These are phyloP conservation scores for Stenocarpella maydis DNA, from an alignment of 2,329 filamentous ascomycete genomes.

Conservation along the genomic window DNA sequence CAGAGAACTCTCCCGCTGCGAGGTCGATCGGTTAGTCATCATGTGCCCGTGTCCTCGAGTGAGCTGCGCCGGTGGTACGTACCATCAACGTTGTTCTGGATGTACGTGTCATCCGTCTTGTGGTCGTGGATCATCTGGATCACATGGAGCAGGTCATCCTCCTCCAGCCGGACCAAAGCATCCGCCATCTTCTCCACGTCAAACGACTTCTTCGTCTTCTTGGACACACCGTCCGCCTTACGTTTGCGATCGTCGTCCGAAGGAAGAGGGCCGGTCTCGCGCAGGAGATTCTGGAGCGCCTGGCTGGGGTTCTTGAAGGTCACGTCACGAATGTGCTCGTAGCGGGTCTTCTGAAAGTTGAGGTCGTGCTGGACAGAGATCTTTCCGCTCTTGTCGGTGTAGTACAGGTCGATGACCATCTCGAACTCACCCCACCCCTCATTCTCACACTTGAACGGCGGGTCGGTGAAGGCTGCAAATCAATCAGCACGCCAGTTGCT, in stretches of 20 bases:
- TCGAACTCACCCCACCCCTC: constrained; percentile 99
- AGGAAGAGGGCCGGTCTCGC: constrained; percentile 86
- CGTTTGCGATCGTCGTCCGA: constrained; percentile 73
- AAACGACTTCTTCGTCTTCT: constrained; percentile 77
- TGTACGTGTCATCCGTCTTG: constrained; percentile 93
- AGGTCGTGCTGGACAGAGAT: constrained; percentile 85
- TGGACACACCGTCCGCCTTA: constrained; percentile 71
- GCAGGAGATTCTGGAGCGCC: constrained; percentile 78
- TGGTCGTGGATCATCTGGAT: constrained; percentile 99
- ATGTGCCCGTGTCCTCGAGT: constrained; percentile 5
- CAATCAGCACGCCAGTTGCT: constrained; percentile 34
- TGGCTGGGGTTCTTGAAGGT: constrained; percentile 94
- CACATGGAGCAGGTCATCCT: constrained; percentile 93
- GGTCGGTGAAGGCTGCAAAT: constrained; percentile 74
- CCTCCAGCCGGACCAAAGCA: constrained; percentile 83
- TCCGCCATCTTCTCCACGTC: constrained; percentile 99
- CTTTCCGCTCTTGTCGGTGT: constrained; percentile 85
- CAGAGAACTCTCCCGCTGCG: constrained; percentile 92
- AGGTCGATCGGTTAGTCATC: constrained; percentile 22
- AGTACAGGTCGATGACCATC: constrained; percentile 84
- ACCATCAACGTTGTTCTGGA: constrained; percentile 97
- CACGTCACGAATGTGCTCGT: constrained; percentile 83
- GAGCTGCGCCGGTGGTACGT: constrained; percentile 49
- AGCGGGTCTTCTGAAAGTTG: constrained; percentile 84
- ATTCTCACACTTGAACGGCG: constrained; percentile 89